Conservation (phyloP, 768 basidiomycete genomes). For the Rhodocollybia butyracea region DNA sequence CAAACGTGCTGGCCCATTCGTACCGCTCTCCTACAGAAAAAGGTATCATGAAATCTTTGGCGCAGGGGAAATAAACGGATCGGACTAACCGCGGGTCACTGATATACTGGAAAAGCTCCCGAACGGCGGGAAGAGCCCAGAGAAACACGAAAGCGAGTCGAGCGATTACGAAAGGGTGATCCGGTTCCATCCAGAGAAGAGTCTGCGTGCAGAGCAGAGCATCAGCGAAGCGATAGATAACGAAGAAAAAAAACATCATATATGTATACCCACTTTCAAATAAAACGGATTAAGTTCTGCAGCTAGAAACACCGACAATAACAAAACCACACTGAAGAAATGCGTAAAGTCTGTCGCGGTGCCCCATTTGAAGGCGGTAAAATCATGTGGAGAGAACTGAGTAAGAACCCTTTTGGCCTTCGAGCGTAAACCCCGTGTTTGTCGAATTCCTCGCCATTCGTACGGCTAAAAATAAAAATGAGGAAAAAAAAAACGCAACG, state of each 20-base stretch:
- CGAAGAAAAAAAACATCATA: neutral
- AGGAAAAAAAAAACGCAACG: conserved; percentile 9
- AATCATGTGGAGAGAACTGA: conserved; percentile 86
- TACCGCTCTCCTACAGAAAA: conserved; percentile 57
- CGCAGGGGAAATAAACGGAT: neutral
- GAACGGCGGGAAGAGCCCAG: conserved; percentile 82
- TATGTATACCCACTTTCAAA: conserved; percentile 56
- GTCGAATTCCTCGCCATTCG: conserved; percentile 80
- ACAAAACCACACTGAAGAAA: conserved; percentile 70
- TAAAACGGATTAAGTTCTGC: conserved; percentile 90
- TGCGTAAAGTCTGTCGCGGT: conserved; percentile 71
- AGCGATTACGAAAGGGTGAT: conserved; percentile 80
- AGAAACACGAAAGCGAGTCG: conserved; percentile 75
- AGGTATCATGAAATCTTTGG: neutral
- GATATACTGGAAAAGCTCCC: conserved; percentile 82
- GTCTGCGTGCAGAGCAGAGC: conserved; percentile 31
- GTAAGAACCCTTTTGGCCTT: conserved; percentile 78
- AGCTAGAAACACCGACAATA: conserved; percentile 76
- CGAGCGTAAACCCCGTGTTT: conserved; percentile 72
- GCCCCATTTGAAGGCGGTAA: conserved; percentile 87
- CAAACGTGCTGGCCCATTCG: conserved; percentile 90
- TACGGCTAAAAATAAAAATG: conserved; percentile 52
- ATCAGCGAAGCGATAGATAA: conserved; percentile 6
- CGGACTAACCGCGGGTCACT: conserved; percentile 69
- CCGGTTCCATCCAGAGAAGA: conserved; percentile 86